A percentile compares a stretch with the other conserved stretches of the same genome.
These are phyloP conservation scores for Malus sieversii DNA, from an alignment of 306 rosid species.

Conservation along the genomic window DNA sequence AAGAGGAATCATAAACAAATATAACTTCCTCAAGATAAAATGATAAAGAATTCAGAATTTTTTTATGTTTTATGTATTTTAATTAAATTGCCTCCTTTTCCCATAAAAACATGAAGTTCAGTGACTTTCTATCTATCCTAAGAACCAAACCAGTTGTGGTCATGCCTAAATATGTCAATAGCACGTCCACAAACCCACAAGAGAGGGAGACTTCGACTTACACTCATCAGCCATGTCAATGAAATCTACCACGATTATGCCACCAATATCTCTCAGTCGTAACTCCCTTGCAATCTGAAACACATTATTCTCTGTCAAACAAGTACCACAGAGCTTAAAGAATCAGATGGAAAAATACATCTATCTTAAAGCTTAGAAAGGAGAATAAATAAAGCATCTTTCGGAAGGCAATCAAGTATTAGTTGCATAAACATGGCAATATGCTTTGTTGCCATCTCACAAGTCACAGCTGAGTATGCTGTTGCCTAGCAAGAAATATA, in stretches of 20 bases:
- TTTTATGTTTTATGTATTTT: not conserved
- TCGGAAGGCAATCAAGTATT: not conserved
- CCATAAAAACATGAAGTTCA: not conserved
- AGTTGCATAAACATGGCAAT: not conserved
- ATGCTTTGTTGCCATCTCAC: not conserved
- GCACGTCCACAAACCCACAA: not conserved
- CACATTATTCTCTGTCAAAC: slow-evolving; percentile 22
- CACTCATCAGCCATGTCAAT: slow-evolving; percentile 96
- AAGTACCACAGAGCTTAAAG: not conserved
- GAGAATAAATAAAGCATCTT: not conserved
- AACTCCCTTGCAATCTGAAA: slow-evolving; percentile 94
- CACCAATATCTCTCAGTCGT: slow-evolving; percentile 91
- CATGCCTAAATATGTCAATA: not conserved
- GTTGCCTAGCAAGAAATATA: not conserved
- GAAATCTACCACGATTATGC: slow-evolving; percentile 96
- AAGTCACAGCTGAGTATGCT: not conserved
- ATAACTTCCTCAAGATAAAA: not conserved
- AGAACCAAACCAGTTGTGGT: not conserved
- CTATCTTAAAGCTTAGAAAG: not conserved
- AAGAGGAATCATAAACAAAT: slow-evolving; percentile 4
- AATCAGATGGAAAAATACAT: slow-evolving; percentile 9
- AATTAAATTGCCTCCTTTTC: not conserved
- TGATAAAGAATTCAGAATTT: not conserved
- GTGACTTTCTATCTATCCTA: not conserved
- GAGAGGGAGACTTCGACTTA: slow-evolving; percentile 33